Evolutionary conservation across 2,329 filamentous ascomycete species (phyloP).

Genomic region (Pseudofabraea citricarpa): DNA sequence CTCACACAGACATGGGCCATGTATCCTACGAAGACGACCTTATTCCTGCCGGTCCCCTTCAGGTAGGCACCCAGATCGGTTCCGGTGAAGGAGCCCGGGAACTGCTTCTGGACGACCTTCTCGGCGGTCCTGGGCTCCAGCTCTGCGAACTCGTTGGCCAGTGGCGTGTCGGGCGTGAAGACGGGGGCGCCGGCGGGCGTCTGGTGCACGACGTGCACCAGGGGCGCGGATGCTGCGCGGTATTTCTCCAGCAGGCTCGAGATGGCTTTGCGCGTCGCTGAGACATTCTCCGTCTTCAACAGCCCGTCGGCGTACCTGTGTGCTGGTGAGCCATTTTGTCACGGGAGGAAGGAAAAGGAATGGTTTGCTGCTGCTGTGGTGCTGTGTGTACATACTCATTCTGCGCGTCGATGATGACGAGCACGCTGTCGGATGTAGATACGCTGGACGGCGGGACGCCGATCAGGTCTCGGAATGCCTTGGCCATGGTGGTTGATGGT

Average conservation of each 20-base stretch:
- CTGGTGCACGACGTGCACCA: slow-evolving; percentile 59
- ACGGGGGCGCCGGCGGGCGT: slow-evolving; percentile 58
- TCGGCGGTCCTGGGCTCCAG: slow-evolving; percentile 48
- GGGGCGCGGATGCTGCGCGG: slow-evolving; percentile 42
- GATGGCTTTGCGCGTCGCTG: slow-evolving; percentile 50
- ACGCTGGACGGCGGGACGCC: slow-evolving; percentile 52
- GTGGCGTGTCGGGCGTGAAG: slow-evolving; percentile 56
- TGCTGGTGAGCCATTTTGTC: background rate
- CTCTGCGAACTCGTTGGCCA: slow-evolving; percentile 58
- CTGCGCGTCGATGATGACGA: slow-evolving; percentile 67
- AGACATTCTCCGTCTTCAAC: slow-evolving; percentile 50
- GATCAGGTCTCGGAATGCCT: slow-evolving; percentile 30
- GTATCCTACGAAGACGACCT: slow-evolving; percentile 56
- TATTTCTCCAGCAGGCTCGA: slow-evolving; percentile 53
- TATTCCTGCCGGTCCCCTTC: slow-evolving; percentile 44
- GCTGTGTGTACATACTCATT: slow-evolving; percentile 50
- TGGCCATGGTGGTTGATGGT: slow-evolving; percentile 18
- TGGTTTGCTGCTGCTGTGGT: background rate
- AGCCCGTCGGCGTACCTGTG: slow-evolving; percentile 43
- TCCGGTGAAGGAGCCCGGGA: slow-evolving; percentile 54
- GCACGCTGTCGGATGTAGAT: slow-evolving; percentile 49
- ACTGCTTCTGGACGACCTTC: slow-evolving; percentile 52
- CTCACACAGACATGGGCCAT: slow-evolving; percentile 61
- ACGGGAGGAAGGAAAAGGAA: background rate
- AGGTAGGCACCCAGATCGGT: slow-evolving; percentile 54